Conservation (phyloP, 345 rosid genomes). For the Syzygium aqueum region DNA sequence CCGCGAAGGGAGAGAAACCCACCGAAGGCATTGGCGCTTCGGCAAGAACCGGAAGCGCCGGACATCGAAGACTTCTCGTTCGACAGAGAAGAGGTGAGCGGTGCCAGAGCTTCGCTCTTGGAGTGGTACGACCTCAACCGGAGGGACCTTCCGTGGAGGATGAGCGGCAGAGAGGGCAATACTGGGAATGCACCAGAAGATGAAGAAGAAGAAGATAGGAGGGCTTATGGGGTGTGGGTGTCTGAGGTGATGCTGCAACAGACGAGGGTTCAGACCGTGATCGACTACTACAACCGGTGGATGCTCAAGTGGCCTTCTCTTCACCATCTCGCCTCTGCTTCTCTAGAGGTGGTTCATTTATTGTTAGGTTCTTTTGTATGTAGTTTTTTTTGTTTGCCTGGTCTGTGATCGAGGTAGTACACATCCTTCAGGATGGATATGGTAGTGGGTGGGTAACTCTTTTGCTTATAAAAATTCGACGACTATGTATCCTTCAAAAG, state of each 20-base stretch:
- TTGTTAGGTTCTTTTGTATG: not conserved
- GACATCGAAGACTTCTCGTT: constrained; percentile 74
- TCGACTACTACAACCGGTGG: constrained; percentile 85
- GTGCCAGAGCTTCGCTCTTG: constrained; percentile 45
- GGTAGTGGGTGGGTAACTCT: not conserved
- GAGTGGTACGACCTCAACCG: constrained; percentile 62
- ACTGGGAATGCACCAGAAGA: not conserved
- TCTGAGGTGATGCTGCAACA: constrained; percentile 97
- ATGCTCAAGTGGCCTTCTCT: constrained; percentile 87
- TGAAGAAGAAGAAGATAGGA: constrained; percentile 19
- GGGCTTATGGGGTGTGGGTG: constrained; percentile 91
- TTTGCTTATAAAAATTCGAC: not conserved
- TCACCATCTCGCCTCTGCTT: constrained; percentile 64
- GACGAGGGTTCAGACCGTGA: constrained; percentile 88
- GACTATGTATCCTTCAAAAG: not conserved
- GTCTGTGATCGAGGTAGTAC: not conserved
- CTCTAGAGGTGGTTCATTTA: constrained; percentile 12
- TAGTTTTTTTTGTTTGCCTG: not conserved
- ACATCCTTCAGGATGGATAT: not conserved
- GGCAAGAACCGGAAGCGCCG: not conserved
- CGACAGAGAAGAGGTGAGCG: constrained; percentile 30
- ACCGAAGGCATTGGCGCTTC: not conserved
- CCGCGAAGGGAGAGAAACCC: not conserved
- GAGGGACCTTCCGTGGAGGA: constrained; percentile 88
- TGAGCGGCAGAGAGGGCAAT: not conserved